Evolutionary conservation across 2,329 filamentous ascomycete species (phyloP), one percentile per base, ranked within the genome.

Genomic region (Xylariaceae sp.): DNA sequence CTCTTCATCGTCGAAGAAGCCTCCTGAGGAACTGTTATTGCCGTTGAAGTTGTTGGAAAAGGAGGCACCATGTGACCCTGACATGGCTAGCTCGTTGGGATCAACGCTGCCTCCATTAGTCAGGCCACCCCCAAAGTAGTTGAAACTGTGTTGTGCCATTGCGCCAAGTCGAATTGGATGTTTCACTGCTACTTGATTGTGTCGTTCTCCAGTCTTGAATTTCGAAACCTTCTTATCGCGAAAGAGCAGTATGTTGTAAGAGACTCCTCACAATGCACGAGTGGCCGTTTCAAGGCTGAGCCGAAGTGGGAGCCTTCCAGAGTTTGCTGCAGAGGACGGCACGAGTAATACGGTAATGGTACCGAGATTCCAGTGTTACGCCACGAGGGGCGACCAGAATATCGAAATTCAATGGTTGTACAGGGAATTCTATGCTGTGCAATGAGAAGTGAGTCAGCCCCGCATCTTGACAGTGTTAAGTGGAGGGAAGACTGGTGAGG

Each of bases 1-100:
- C 61, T 96, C 91, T 49, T 96, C 91, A 51, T 95, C 91, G 48
- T 81, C 84, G 51, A 95, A 90, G 68, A 89, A 95, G 62, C 79
- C 84, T 43, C 81, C 83, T 24, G 78, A 74, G 50, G 82, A 72
- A 59, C 78, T 84, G 56, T 64, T 71, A 49, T 68, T 68, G 18
- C 74, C 68, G 43, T 68, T 70, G 57, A 76, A 82, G 55, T 74
- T 77, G 63, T 83, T 81, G 42, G 78, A 73, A 53, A 80, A 87
- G 1, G 78, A 75, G 29, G 76, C 72, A 17, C 77, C 79, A 60
- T 75, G 83, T 44, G 72, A 72, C 50, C 73, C 74, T 12, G 65
- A 62, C 80, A 91, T 87, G 53, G 80, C 80, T 45, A 96, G 76
- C 49, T 93, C 88, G 47, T 87, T 91, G 9, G 91, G 91, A 60